Base-by-base conservation (phyloP, 1,284 basidiomycete species). In the Cutaneotrichosporon cutaneum region DNA sequence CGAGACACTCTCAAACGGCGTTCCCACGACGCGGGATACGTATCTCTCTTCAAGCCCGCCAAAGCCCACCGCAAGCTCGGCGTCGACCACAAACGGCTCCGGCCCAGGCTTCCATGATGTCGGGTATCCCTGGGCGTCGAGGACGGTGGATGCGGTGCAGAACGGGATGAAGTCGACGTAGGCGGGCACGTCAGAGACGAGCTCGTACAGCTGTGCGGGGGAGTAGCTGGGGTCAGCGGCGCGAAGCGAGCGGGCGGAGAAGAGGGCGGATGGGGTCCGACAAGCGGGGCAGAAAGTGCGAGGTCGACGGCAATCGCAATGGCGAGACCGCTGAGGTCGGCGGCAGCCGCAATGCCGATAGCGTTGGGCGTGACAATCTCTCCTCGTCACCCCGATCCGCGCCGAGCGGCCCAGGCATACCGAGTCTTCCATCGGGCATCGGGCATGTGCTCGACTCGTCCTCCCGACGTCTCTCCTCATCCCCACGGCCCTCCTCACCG, bases 141-240 rank as follows among this genome's bases (percentile, higher is more conserved):
- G 80, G 48, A 96, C 85, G 26, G 85, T 86, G 2, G 93, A 91
- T 32, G 82, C 81, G 18, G 85, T 86, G 81, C 94, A 97, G 78
- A 92, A 97, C 0, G 95, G 95, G 53, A 99, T 82, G 74, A 97
- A 99, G 55, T 82, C 81, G 13, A 87, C 84, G 78, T 98, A 99
- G 5, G 90, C 88, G 9, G 85, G 85, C 22, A 97, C 89, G 78
- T 98, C 89, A 16, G 92, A 85, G 52, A 99, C 91, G 60, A 98
- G 80, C 6, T 85, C 81, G 79, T 94, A 98, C 2, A 99, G 83
- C 75, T 97, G 86, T 51, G 83, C 82, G 63, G 83, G 85, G n/a
- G 82, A 81, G 72, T 90, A 92, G 30, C 87, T 90, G 75, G 76
- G 35, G 55, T 47, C 8, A 60, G 64, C 50, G 14, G n/a, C n/a